Percentiles rank a stretch among this genome's conserved stretches.
Conservation (phyloP, 2,329 filamentous ascomycete genomes). For the Apiospora rasikravindrae region DNA sequence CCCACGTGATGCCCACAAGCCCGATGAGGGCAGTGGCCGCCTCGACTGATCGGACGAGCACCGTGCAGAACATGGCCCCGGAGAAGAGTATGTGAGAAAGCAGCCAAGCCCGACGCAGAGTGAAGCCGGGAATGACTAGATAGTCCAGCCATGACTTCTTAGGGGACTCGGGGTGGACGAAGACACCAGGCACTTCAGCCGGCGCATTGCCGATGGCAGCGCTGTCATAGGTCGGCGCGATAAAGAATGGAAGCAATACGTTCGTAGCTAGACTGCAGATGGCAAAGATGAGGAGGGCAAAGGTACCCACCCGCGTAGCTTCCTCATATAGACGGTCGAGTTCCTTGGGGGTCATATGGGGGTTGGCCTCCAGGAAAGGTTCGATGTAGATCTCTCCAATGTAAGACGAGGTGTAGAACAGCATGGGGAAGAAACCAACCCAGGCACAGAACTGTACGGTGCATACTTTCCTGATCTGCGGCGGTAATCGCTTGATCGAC, state of each 20-base stretch:
- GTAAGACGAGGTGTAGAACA: constrained; percentile 95
- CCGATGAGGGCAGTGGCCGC: constrained; percentile 79
- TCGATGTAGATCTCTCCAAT: constrained; percentile 92
- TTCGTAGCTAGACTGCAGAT: constrained; percentile 83
- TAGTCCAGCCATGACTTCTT: constrained; percentile 57
- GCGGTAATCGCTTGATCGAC: constrained; percentile 79
- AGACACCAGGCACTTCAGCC: constrained; percentile 38
- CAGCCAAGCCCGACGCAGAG: constrained; percentile 87
- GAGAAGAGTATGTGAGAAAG: constrained; percentile 85
- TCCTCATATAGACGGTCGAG: constrained; percentile 82
- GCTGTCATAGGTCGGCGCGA: constrained; percentile 77
- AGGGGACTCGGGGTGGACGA: constrained; percentile 41
- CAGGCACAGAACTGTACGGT: constrained; percentile 84
- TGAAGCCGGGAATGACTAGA: constrained; percentile 81
- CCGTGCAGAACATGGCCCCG: constrained; percentile 79
- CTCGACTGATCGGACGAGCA: constrained; percentile 74
- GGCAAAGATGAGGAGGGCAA: constrained; percentile 87
- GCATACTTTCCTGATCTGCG: constrained; percentile 83
- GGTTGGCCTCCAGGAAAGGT: constrained; percentile 77
- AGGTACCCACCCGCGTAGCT: constrained; percentile 85
- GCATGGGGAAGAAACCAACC: constrained; percentile 94
- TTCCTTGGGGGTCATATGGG: constrained; percentile 75
- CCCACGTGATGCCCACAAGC: constrained; percentile 89
- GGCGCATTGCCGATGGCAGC: constrained; percentile 38
- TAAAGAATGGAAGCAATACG: constrained; percentile 82